Conservation (phyloP, 75 land plant species). For the Selaginella moellendorffii region DNA sequence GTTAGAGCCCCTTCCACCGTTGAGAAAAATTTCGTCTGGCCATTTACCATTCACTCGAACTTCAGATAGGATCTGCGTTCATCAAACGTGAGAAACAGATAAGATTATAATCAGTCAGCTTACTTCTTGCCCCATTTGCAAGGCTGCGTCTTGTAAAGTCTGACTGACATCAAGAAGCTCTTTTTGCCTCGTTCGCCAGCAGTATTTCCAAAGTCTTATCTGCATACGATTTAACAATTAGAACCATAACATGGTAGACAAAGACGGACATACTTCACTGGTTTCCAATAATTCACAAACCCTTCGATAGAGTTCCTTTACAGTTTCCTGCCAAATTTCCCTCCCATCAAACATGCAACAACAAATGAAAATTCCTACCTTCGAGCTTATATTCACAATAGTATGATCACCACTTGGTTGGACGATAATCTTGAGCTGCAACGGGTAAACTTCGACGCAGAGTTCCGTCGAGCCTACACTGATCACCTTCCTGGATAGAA, state of each 20-base stretch:
- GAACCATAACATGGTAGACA: too few species aligned
- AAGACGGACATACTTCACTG: conserved; percentile 23
- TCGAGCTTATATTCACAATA: neutral
- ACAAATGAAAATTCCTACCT: too few species aligned
- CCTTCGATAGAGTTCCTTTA: conserved; percentile 56
- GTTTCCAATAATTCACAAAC: conserved; percentile 58
- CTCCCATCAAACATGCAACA: too few species aligned
- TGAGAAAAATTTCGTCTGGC: neutral
- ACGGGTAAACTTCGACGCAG: conserved; percentile 51
- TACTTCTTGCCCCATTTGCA: conserved; percentile 79
- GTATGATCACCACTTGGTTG: neutral
- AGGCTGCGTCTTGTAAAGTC: conserved; percentile 58
- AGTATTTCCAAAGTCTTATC: conserved; percentile 70
- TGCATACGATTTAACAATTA: conserved; percentile 12
- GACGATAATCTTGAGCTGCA: neutral
- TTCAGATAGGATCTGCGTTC: neutral
- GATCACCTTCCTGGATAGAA: conserved; percentile 57
- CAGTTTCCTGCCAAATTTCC: conserved; percentile 54
- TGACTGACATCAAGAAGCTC: conserved; percentile 54
- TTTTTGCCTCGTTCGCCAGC: conserved; percentile 53
- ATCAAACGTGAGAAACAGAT: too few species aligned
- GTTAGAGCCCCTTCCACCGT: neutral
- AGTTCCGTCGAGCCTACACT: conserved; percentile 23
- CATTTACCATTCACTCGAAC: neutral
- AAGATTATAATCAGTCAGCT: too few species aligned